phyloP scores from a whole-genome alignment of 1,284 basidiomycete species.

The Peniophora sp. region DNA sequence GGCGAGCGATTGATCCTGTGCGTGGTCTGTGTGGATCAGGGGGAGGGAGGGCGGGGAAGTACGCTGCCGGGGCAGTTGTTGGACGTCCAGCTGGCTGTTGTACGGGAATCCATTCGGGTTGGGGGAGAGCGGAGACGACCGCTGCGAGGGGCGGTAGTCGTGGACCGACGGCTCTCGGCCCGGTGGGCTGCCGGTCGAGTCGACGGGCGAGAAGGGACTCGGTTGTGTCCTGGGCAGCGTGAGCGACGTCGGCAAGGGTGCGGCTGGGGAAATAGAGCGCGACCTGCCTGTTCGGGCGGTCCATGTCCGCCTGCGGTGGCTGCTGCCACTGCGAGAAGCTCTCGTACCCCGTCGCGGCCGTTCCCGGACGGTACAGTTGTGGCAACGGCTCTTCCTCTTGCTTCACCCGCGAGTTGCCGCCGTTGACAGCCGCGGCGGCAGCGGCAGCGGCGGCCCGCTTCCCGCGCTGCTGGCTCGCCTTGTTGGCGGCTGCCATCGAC shows the following conservation, averaged over 20 bases:
- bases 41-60: constrained; percentile 31
- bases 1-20: constrained; percentile 24
- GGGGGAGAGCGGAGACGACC: constrained; percentile 58
- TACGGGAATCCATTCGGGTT: constrained; percentile 30
- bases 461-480: constrained; percentile 37
- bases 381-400: constrained; percentile 42
- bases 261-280: constrained; percentile 46
- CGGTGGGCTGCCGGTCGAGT: constrained; percentile 13
- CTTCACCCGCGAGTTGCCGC: constrained; percentile 39
- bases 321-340: constrained; percentile 20
- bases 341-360: constrained; percentile 32
- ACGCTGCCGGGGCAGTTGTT: constrained; percentile 46
- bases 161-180: constrained; percentile 17
- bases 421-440: constrained; percentile 23
- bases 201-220: constrained; percentile 61
- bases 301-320: constrained; percentile 22
- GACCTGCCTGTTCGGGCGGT: constrained; percentile 24
- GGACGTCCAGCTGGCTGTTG: constrained; percentile 28
- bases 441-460: constrained; percentile 24
- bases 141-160: constrained; percentile 66
- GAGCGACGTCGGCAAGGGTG: constrained; percentile 21
- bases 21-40: constrained; percentile 27
- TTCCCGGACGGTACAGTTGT: constrained; percentile 45
- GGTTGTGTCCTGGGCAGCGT: constrained; percentile 32
- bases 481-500: constrained; percentile 69